Conservation (phyloP, 192 early-diverging fungal species). For the Gaertneriomyces semiglobifer region DNA sequence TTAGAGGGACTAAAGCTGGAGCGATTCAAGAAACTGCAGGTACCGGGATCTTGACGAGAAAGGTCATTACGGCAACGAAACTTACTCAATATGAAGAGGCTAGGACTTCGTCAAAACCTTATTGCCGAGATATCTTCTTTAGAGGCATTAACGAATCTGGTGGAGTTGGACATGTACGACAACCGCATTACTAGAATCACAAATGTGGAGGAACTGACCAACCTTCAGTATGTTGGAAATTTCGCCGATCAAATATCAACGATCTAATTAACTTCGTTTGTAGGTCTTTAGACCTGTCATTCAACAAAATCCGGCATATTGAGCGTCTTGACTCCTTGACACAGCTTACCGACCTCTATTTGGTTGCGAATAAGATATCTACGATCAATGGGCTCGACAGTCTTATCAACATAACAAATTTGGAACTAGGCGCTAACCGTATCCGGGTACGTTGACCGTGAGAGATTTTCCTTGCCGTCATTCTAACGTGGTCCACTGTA, state of each 20-base stretch:
- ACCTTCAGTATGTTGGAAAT: constrained; percentile 54
- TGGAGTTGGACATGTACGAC: constrained; percentile 93
- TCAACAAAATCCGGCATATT: constrained; percentile 89
- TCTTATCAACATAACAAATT: constrained; percentile 67
- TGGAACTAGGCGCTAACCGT: constrained; percentile 94
- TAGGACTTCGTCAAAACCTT: constrained; percentile 83
- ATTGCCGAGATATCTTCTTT: constrained; percentile 67
- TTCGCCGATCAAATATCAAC: neutral
- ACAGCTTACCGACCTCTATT: constrained; percentile 73
- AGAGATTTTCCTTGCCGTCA: neutral
- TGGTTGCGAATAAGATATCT: constrained; percentile 92
- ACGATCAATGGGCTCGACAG: constrained; percentile 70
- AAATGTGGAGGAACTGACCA: constrained; percentile 54
- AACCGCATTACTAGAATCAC: constrained; percentile 80
- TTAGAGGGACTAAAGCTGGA: constrained; percentile 52
- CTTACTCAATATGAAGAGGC: constrained; percentile 48
- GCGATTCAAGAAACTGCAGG: constrained; percentile 66
- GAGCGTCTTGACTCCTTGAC: constrained; percentile 60
- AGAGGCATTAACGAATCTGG: constrained; percentile 49
- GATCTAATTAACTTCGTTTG: neutral
- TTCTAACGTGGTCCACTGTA: constrained; percentile 19
- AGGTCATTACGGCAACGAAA: constrained; percentile 3
- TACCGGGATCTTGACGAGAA: constrained; percentile 19
- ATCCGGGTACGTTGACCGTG: constrained; percentile 63
- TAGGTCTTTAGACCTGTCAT: constrained; percentile 82